A percentile compares a stretch with the other conserved stretches of the same genome.
Conservation (phyloP, 306 rosid species). For the Malus domestica region ASM211411v1 NC_041793.1:28724001-28724500, state of each 20-base stretch:
- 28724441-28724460: conserved; percentile 62
- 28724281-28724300: not conserved
- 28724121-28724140: conserved; percentile 3
- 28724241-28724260: not conserved
- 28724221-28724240: too few relatives aligned
- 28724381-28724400: conserved; percentile 46
- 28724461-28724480: conserved; percentile 54
- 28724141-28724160: not conserved
- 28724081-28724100: conserved; percentile 14
- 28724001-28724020: not conserved
- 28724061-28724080: conserved; percentile 1
- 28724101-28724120: conserved; percentile 17
- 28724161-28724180: too few relatives aligned
- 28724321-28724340: conserved; percentile 44
- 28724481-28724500: conserved; percentile 40
- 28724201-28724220: too few relatives aligned
- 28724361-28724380: conserved; percentile 69
- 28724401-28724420: conserved; percentile 26
- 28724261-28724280: not conserved
- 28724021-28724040: not conserved
- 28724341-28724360: conserved; percentile 64
- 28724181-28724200: too few relatives aligned
- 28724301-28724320: not conserved
- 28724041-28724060: not conserved
- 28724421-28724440: conserved; percentile 36